These are phyloP conservation scores for Elasticomyces elasticus DNA, from an alignment of 495 filamentous ascomycete genomes.

Conservation along the genomic window DNA sequence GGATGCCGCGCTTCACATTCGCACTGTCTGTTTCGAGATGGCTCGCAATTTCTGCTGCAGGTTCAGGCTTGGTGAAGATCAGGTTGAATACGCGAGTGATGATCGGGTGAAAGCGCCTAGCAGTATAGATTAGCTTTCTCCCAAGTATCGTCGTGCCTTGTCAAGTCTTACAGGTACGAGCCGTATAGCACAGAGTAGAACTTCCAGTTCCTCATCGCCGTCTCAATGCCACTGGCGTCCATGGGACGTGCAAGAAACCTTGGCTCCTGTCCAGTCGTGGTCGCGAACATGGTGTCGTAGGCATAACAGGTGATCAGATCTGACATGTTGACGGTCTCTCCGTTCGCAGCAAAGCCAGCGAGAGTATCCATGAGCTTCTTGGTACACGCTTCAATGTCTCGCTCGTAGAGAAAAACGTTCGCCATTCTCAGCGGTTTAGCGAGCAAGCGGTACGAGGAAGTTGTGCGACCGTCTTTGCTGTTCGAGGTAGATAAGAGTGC, in stretches of 20 bases:
- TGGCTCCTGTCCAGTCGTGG: not conserved
- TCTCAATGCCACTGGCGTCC: not conserved
- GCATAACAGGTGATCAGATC: slow-evolving; percentile 4
- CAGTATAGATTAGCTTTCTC: not conserved
- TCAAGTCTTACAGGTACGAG: not conserved
- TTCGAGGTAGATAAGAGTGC: too few relatives aligned
- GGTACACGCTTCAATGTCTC: not conserved
- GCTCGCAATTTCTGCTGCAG: not conserved
- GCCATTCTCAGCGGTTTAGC: not conserved
- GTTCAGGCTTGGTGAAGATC: not conserved
- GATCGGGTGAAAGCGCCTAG: not conserved
- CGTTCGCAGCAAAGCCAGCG: not conserved
- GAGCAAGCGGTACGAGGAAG: not conserved
- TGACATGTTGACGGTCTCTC: not conserved
- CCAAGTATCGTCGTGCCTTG: not conserved
- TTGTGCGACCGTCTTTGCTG: too few relatives aligned
- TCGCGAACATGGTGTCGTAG: slow-evolving; percentile 6
- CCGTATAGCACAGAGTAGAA: not conserved
- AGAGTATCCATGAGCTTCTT: not conserved
- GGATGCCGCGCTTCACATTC: not conserved
- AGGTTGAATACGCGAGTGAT: not conserved
- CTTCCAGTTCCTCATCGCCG: slow-evolving; percentile 3
- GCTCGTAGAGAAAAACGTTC: slow-evolving; percentile 4
- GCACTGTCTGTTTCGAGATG: not conserved
- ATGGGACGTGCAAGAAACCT: not conserved